A percentile compares a stretch with the other conserved stretches of the same genome.
These are phyloP conservation scores for Chalara sp. DNA, from an alignment of 2,329 filamentous ascomycete genomes.

Conservation along the genomic window DNA sequence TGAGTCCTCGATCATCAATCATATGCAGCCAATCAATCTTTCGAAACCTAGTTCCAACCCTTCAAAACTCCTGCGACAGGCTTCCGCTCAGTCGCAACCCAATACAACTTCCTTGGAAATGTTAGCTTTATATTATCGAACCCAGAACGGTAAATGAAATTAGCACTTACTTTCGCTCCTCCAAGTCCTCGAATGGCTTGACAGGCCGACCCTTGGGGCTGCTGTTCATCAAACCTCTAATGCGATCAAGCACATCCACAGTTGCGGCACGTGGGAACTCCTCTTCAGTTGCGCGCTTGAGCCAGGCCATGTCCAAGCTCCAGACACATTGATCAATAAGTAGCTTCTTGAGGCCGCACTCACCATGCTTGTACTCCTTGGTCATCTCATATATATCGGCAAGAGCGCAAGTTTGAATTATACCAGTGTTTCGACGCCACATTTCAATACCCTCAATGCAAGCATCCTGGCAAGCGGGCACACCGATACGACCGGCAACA, in stretches of 20 bases:
- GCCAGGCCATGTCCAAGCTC: slow-evolving; percentile 1
- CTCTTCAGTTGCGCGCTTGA: neutral
- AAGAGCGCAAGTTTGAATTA: slow-evolving; percentile 1
- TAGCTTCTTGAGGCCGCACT: slow-evolving; percentile 3
- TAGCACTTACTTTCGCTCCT: no score
- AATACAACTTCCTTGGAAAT: no score
- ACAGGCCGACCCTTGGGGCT: no score
- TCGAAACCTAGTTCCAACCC: no score
- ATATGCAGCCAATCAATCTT: no score
- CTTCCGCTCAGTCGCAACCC: no score
- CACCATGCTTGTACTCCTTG: neutral
- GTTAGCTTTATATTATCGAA: no score
- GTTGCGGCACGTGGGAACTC: neutral
- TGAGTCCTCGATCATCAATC: no score
- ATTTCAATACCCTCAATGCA: slow-evolving; percentile 8
- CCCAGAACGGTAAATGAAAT: no score
- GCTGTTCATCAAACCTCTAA: no score
- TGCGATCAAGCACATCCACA: neutral
- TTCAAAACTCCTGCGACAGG: no score
- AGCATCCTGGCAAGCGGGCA: slow-evolving; percentile 4
- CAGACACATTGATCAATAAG: slow-evolving; percentile 11
- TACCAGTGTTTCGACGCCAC: neutral
- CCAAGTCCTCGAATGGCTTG: no score
- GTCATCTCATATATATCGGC: slow-evolving; percentile 6
- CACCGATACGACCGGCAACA: slow-evolving; percentile 2